phyloP scores from a whole-genome alignment of 2,329 filamentous ascomycete genomes.

The Parastagonospora nodorum region DNA sequence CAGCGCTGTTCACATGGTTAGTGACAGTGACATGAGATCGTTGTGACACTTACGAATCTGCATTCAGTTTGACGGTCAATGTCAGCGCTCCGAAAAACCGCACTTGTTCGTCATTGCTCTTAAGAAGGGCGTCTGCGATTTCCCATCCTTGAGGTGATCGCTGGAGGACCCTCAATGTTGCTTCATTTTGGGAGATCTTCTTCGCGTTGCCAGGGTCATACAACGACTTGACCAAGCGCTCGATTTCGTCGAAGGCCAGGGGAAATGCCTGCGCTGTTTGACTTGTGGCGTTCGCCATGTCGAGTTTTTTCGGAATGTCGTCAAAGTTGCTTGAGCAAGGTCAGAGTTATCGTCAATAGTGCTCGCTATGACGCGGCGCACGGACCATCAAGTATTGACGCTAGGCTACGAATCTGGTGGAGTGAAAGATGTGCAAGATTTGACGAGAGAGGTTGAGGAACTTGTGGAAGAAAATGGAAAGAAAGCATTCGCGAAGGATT shows the following conservation, averaged over 20 bases:
- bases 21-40: not conserved
- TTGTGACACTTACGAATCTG: constrained; percentile 67
- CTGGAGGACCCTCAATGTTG: constrained; percentile 78
- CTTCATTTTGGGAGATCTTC: constrained; percentile 64
- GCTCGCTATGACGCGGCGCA: not conserved
- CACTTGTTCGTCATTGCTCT: constrained; percentile 71
- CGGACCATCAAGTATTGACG: not conserved
- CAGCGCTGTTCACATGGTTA: constrained; percentile 23
- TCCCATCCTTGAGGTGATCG: constrained; percentile 82
- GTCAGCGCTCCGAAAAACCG: constrained; percentile 93
- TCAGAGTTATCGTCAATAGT: not conserved
- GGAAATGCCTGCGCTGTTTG: constrained; percentile 27
- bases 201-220: constrained; percentile 54
- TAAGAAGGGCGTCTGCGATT: constrained; percentile 76
- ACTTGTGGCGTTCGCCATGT: constrained; percentile 26
- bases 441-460: not conserved
- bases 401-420: not conserved
- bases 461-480: not conserved
- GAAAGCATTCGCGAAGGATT: not conserved
- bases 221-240: constrained; percentile 56
- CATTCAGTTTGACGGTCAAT: constrained; percentile 91
- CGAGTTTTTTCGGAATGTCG: not conserved
- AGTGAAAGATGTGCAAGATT: not conserved
- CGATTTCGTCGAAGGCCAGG: constrained; percentile 41
- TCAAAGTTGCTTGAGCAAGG: not conserved